Base-by-base conservation (phyloP, 352 stramenopile genomes). In the Globisporangium cystogenes region DNA sequence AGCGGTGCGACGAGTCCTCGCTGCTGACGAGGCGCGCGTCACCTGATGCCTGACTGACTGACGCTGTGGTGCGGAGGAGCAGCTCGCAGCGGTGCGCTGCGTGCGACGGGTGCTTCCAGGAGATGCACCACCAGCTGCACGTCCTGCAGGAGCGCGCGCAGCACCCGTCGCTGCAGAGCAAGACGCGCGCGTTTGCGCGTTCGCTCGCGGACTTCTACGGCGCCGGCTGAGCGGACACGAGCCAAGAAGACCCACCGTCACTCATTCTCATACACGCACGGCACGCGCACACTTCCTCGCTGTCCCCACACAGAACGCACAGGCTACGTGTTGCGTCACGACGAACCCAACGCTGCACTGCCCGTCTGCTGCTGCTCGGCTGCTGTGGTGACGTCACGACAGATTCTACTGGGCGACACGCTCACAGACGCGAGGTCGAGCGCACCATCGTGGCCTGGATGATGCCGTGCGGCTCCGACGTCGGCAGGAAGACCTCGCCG, bases 401-500 rank as follows among this genome's bases (percentile, higher is more conserved):
- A 3, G 12, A 39, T 12, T 39, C 20, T 14, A 43, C 7, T 18
- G 18, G 14, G 33, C 20, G 24, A 8, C 15, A 12, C 7, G 10
- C 26, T 55, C 69, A 88, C 42, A 89, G 60, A 41, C 72, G 78
- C 39, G 78, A 87, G 31, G 62, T 68, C 12, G 71, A 59, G 53
- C 73, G 71, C 62, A 83, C 79, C 59, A 95, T 75, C 41, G 79
- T 92, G 27, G 82, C 83, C 37, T 86, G 81, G 56, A 95, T 95
- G 54, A 95, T 95, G 31, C 86, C 86, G 53, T 95, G 81, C 10
- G 87, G 87, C 62, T 96, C 83, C 48, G 89, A 77, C 33, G 79
- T 93, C 7, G 86, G 83, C 41, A 90, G 67, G 51, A 96, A 95
- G 36, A 96, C 81, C 53, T 94, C 73, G n/a, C 86, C 86, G 42